These are phyloP conservation scores for Pleurotus eryngii DNA, from an alignment of 768 basidiomycete genomes.

Conservation along the genomic window DNA sequence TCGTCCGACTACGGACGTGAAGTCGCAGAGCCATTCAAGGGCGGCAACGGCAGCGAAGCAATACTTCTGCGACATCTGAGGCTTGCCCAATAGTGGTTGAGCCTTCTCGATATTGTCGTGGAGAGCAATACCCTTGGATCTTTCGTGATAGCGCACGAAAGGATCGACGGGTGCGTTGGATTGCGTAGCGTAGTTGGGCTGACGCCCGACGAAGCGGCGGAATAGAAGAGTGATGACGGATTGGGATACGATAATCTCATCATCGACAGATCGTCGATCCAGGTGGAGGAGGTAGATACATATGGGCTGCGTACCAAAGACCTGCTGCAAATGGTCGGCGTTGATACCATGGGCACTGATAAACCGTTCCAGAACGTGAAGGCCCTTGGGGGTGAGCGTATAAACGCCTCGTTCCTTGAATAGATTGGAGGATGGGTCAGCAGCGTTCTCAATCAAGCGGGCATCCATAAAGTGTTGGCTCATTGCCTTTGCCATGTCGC, in stretches of 20 bases:
- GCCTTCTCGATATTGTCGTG: slow-evolving; percentile 70
- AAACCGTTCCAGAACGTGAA: slow-evolving; percentile 98
- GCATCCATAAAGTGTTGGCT: slow-evolving; percentile 99
- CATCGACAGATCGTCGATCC: slow-evolving; percentile 87
- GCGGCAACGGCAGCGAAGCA: slow-evolving; percentile 87
- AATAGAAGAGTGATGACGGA: slow-evolving; percentile 93
- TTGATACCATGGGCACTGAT: slow-evolving; percentile 99
- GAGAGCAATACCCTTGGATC: slow-evolving; percentile 69
- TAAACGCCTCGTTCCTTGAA: slow-evolving; percentile 99
- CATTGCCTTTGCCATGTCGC: slow-evolving; percentile 99
- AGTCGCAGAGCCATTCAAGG: slow-evolving; percentile 97
- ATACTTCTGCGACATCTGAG: slow-evolving; percentile 50
- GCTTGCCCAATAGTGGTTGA: slow-evolving; percentile 48
- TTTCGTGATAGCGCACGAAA: slow-evolving; percentile 74
- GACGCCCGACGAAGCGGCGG: slow-evolving; percentile 88
- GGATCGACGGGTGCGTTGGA: slow-evolving; percentile 49
- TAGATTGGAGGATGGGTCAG: slow-evolving; percentile 80
- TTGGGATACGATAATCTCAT: slow-evolving; percentile 96
- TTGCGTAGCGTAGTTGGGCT: slow-evolving; percentile 71
- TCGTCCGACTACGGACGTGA: slow-evolving; percentile 90
- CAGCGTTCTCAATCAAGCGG: slow-evolving; percentile 93
- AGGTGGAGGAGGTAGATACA: slow-evolving; percentile 97
- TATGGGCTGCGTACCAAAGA: slow-evolving; percentile 91
- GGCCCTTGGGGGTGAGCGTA: slow-evolving; percentile 93
- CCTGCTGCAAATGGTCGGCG: slow-evolving; percentile 84